phyloP scores from a whole-genome alignment of 495 filamentous ascomycete species.

The Talaromyces stipitatus region DNA sequence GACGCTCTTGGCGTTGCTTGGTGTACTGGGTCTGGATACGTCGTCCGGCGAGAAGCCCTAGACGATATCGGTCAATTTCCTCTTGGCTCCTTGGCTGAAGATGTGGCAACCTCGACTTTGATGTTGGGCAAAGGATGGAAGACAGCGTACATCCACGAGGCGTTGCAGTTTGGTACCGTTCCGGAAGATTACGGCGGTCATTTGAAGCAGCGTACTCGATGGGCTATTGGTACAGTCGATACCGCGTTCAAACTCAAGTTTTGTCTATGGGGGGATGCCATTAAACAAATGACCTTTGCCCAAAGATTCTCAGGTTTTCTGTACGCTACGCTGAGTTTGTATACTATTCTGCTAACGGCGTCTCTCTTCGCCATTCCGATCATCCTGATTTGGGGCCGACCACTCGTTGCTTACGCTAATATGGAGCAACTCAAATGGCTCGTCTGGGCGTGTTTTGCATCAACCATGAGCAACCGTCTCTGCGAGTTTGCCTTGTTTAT shows the following conservation, averaged over 20 bases:
- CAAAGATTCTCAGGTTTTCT: constrained; percentile 36
- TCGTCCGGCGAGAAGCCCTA: constrained; percentile 39
- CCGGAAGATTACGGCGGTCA: constrained; percentile 40
- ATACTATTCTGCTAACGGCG: constrained; percentile 32
- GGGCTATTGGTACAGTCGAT: constrained; percentile 39
- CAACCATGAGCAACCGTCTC: constrained; percentile 29
- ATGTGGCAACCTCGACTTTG: constrained; percentile 38
- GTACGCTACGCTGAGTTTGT: constrained; percentile 35
- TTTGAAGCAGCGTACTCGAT: constrained; percentile 45
- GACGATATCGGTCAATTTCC: constrained; percentile 46
- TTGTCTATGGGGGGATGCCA: constrained; percentile 30
- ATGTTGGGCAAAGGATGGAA: constrained; percentile 45
- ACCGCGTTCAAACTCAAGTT: constrained; percentile 38
- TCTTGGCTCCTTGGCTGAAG: constrained; percentile 41
- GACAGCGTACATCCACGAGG: constrained; percentile 42
- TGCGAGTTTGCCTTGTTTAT: constrained; percentile 36
- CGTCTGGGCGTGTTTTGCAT: constrained; percentile 37
- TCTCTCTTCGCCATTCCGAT: constrained; percentile 39
- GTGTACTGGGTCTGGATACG: constrained; percentile 48
- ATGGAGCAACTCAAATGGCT: constrained; percentile 38
- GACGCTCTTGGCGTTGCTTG: constrained; percentile 39
- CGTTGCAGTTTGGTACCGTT: constrained; percentile 43
- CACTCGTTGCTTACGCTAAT: constrained; percentile 35
- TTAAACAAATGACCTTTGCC: constrained; percentile 24
- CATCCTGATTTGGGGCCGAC: constrained; percentile 35